Conservation (phyloP, 2,329 filamentous ascomycete genomes). For the Fusarium agapanthi region DNA sequence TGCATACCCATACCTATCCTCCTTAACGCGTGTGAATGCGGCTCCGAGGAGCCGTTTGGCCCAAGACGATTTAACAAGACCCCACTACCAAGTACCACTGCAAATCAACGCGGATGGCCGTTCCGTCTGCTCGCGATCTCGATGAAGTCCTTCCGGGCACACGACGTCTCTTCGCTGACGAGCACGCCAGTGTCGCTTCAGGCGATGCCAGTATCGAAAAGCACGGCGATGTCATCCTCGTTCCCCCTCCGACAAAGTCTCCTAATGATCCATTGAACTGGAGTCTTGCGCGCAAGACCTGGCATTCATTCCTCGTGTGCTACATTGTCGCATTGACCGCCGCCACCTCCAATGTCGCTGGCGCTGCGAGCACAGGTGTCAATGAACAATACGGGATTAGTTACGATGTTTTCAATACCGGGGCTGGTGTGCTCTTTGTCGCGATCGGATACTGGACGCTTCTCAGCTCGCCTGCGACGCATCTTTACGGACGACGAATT, state of each 20-base stretch:
- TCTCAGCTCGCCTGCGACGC: slow-evolving; percentile 61
- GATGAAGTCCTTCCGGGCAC: slow-evolving; percentile 44
- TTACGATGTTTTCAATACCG: slow-evolving; percentile 63
- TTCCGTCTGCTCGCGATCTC: slow-evolving; percentile 22
- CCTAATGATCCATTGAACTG: slow-evolving; percentile 64
- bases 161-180: slow-evolving; percentile 42
- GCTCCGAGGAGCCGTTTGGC: slow-evolving; percentile 34
- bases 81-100: not conserved
- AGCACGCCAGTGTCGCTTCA: slow-evolving; percentile 38
- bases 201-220: slow-evolving; percentile 40
- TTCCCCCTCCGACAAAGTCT: slow-evolving; percentile 61
- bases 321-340: slow-evolving; percentile 64
- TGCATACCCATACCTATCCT: slow-evolving; percentile 30
- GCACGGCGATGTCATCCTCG: slow-evolving; percentile 58
- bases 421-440: slow-evolving; percentile 64
- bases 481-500: slow-evolving; percentile 63
- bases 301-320: slow-evolving; percentile 60
- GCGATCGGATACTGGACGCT: slow-evolving; percentile 65
- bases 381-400: slow-evolving; percentile 59
- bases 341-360: slow-evolving; percentile 64
- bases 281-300: slow-evolving; percentile 57
- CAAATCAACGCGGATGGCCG: slow-evolving; percentile 33
- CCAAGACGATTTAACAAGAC: slow-evolving; percentile 13
- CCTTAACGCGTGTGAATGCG: slow-evolving; percentile 34
- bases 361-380: slow-evolving; percentile 60